Base-by-base conservation (phyloP, 192 early-diverging fungal genomes). In the Linnemannia hyalina region DNA sequence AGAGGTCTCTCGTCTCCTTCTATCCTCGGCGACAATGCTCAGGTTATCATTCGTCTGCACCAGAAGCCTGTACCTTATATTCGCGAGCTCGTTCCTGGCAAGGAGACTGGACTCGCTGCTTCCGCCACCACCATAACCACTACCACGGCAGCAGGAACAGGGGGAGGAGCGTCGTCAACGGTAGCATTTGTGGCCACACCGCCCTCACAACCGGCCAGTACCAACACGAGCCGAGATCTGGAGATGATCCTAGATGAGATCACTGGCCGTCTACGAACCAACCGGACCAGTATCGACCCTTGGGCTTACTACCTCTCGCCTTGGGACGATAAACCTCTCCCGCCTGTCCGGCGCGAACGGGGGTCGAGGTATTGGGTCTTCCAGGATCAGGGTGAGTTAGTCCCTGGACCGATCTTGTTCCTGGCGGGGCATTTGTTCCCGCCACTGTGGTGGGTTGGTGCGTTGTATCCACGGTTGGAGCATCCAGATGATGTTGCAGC, bases 161-260 rank as follows among this genome's bases (percentile, higher is more conserved):
- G 36, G 6, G 6, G 47, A 55, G 29, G 46, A 74, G 13, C 74
- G 0, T 65, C 29, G 1, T 65, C 60, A 0, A 65, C 60, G 26
- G 29, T 65, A 1, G 13, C 60, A 29, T 65, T 65, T 65, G 60
- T 65, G 41, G n/a, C 49, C 18, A 70, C 46, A 18, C 20, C 60
- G 18, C 49, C 41, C 70, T 36, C 68, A 0, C 26, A 32, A 1
- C 11, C 60, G 6, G n/a, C 60, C 0, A 80, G 80, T 9, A 73
- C 79, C n/a, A 75, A 80, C 70, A 86, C 79, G 7, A 86, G 84
- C 77, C 84, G 72, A 5, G 84, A 86, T 35, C 49, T 86, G 0
- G 75, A 86, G 72, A 77, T 81, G 32, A 69, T 86, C 0, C 0
- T 86, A 10, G 84, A 81, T 0, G 79, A 79, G 41, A 77, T 81